Evolutionary conservation across 352 stramenopile species (phyloP).

Genomic region (Globisporangium okanoganense): DNA sequence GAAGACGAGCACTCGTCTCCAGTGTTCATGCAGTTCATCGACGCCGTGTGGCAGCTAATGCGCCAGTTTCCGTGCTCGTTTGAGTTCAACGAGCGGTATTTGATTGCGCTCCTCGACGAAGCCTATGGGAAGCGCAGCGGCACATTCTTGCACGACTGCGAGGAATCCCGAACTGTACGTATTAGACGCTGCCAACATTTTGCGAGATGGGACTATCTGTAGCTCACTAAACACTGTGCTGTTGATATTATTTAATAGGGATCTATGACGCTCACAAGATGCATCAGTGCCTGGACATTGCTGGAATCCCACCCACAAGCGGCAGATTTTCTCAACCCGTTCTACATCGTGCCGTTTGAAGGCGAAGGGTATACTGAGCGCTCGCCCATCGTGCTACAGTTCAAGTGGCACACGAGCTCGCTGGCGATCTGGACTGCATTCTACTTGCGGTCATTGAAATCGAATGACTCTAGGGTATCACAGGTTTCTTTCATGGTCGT

Average conservation of each 20-base stretch:
- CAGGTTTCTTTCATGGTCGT: conserved; percentile 40
- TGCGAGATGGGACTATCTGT: not conserved
- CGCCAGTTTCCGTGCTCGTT: conserved; percentile 97
- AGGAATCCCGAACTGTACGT: conserved; percentile 80
- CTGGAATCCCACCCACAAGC: conserved; percentile 36
- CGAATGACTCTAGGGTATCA: conserved; percentile 74
- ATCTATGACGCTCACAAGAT: conserved; percentile 52
- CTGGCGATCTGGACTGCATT: conserved; percentile 79
- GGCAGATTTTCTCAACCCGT: conserved; percentile 70
- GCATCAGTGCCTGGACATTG: conserved; percentile 66
- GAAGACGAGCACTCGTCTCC: conserved; percentile 96
- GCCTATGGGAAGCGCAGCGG: conserved; percentile 96
- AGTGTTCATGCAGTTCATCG: conserved; percentile 99
- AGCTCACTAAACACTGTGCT: not conserved
- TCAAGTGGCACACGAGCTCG: conserved; percentile 85
- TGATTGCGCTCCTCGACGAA: conserved; percentile 95
- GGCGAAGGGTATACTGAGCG: conserved; percentile 36
- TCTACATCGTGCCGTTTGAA: conserved; percentile 56
- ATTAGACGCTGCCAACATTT: not conserved
- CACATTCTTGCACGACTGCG: conserved; percentile 97
- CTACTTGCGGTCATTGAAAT: conserved; percentile 82
- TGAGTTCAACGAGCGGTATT: conserved; percentile 94
- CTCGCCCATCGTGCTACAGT: conserved; percentile 71
- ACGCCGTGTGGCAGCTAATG: conserved; percentile 97
- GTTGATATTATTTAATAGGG: conserved; percentile 25